A percentile compares a stretch with the other conserved stretches of the same genome.
Evolutionary conservation across 108 stramenopile genomes (phyloP).

Genomic region (Cyclotella choctawhatcheeana): DNA sequence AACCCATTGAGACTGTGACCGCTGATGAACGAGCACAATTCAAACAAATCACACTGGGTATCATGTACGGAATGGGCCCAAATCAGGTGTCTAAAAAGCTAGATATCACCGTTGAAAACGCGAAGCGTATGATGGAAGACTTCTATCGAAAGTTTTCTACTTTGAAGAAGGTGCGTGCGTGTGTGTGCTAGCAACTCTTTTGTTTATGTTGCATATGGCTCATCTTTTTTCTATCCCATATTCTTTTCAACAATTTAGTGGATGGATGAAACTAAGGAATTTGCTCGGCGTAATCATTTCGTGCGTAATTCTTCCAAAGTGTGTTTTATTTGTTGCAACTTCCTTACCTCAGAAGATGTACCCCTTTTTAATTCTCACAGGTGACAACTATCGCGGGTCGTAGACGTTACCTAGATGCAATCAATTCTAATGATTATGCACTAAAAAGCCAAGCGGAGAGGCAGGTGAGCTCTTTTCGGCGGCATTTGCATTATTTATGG

Average conservation of each 20-base stretch:
- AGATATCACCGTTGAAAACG: conserved; percentile 36
- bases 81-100: conserved; percentile 59
- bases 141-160: conserved; percentile 58
- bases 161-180: conserved; percentile 22
- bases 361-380: neutral
- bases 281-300: conserved; percentile 29
- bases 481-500: neutral
- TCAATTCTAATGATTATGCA: conserved; percentile 42
- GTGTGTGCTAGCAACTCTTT: neutral
- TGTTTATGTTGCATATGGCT: neutral
- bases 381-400: conserved; percentile 53
- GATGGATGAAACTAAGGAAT: conserved; percentile 43
- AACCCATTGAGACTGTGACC: conserved; percentile 39
- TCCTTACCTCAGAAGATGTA: neutral
- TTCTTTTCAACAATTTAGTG: conserved; percentile 12
- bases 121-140: conserved; percentile 40
- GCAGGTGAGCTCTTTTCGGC: conserved; percentile 36
- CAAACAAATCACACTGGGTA: conserved; percentile 64
- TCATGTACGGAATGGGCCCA: conserved; percentile 64
- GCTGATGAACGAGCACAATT: conserved; percentile 52
- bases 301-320: neutral
- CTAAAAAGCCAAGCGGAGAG: conserved; percentile 60
- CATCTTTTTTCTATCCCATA: neutral
- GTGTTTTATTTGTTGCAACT: neutral
- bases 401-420: conserved; percentile 51